Percentiles rank a stretch among this genome's conserved stretches.
phyloP scores from a whole-genome alignment of 2,329 filamentous ascomycete genomes.

The Sclerotinia sclerotiorum region DNA sequence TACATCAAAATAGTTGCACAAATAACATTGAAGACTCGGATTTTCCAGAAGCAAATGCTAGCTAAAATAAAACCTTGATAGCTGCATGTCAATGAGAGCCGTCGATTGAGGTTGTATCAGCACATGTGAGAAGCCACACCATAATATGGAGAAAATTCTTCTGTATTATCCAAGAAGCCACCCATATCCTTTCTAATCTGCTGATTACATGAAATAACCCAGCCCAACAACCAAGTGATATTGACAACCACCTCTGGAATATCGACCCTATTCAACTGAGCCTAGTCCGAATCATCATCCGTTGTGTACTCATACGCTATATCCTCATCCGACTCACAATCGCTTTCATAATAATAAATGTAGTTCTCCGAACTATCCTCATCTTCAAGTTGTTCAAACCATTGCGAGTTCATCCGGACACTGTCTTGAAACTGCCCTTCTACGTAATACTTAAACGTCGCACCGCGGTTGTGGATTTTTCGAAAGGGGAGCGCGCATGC shows the following conservation, averaged over 20 bases:
- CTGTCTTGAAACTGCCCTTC: not conserved
- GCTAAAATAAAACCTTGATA: too few relatives aligned
- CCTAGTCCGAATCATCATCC: not conserved
- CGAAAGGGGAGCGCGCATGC: not conserved
- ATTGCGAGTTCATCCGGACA: not conserved
- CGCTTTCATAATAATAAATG: not conserved
- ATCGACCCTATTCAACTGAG: fast-evolving
- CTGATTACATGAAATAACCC: not conserved
- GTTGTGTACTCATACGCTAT: too few relatives aligned
- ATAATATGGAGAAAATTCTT: not conserved
- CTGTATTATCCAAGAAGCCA: not conserved
- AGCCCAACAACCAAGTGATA: too few relatives aligned
- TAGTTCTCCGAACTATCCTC: not conserved
- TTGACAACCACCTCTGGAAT: not conserved
- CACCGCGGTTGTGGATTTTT: not conserved
- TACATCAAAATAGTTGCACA: not conserved
- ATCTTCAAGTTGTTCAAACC: not conserved
- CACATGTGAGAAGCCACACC: too few relatives aligned
- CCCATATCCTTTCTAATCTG: not conserved
- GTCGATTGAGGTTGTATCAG: not conserved
- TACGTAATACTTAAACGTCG: not conserved
- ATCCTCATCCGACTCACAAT: not conserved
- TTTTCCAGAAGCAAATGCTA: not conserved
- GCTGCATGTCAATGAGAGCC: not conserved
- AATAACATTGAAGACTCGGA: too few relatives aligned